phyloP scores from a whole-genome alignment of 75 land plant species.

The Gnetum montanum region DNA sequence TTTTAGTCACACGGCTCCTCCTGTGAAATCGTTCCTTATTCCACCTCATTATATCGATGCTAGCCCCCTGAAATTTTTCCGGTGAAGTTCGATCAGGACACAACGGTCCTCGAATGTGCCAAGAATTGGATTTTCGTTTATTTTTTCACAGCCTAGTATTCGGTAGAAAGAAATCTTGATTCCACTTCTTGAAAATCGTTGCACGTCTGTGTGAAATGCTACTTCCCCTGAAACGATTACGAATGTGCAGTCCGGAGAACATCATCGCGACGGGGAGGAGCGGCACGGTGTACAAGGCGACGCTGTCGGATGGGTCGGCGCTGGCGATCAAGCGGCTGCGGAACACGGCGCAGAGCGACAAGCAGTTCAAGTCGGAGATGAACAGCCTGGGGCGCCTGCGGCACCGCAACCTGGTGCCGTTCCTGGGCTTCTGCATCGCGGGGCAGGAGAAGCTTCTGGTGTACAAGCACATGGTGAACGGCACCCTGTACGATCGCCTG shows the following conservation, averaged over 20 bases:
- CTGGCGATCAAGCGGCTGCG: constrained; percentile 82
- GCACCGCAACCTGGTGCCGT: constrained; percentile 75
- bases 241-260: constrained; percentile 32
- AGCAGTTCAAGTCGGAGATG: constrained; percentile 81
- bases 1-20: too few species aligned
- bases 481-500: constrained; percentile 46
- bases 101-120: too few species aligned
- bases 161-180: too few species aligned
- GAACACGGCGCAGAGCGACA: constrained; percentile 52
- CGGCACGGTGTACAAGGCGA: constrained; percentile 72
- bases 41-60: too few species aligned
- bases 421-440: constrained; percentile 76
- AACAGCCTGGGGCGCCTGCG: constrained; percentile 50
- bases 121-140: too few species aligned
- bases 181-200: too few species aligned
- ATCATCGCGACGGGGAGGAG: constrained; percentile 65
- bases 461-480: constrained; percentile 78
- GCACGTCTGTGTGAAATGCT: too few species aligned
- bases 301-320: constrained; percentile 60
- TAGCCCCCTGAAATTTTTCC: too few species aligned
- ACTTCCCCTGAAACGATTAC: too few species aligned
- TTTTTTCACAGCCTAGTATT: too few species aligned
- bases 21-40: too few species aligned
- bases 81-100: too few species aligned
- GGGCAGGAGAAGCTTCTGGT: constrained; percentile 77